Conservation (phyloP, 2,329 filamentous ascomycete genomes). For the Thelonectria olida region DNA sequence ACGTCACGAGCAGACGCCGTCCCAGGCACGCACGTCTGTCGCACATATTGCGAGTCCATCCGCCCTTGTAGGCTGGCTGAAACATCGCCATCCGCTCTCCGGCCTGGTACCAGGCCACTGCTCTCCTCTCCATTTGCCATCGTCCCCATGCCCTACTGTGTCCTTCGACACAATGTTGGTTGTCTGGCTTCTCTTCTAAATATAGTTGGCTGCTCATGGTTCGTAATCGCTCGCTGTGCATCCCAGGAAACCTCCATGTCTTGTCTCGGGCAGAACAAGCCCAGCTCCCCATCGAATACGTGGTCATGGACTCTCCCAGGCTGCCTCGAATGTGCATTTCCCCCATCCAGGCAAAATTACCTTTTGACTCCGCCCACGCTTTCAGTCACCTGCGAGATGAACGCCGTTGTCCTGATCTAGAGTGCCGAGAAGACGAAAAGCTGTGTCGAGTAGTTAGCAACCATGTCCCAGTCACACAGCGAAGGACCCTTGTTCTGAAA, state of each 20-base stretch:
- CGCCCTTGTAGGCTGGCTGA: conserved; percentile 25
- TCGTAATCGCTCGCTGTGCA: conserved; percentile 32
- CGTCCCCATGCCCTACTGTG: conserved; percentile 9
- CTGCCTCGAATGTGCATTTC: conserved; percentile 30
- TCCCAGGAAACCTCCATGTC: conserved; percentile 22
- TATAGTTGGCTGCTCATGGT: conserved; percentile 36
- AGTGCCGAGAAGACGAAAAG: conserved; percentile 83
- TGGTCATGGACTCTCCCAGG: conserved; percentile 23
- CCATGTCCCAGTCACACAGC: not conserved
- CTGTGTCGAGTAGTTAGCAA: conserved; percentile 52
- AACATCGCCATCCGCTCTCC: conserved; percentile 27
- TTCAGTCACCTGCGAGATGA: conserved; percentile 37
- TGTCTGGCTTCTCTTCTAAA: conserved; percentile 33
- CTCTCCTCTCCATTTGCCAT: conserved; percentile 1
- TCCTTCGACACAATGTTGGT: conserved; percentile 18
- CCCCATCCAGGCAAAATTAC: conserved; percentile 18
- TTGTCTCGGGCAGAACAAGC: conserved; percentile 31
- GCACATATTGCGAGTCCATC: conserved; percentile 32
- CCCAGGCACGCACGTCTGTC: conserved; percentile 33
- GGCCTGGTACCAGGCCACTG: conserved; percentile 21
- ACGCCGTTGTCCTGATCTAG: conserved; percentile 52
- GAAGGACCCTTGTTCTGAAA: conserved; percentile 29
- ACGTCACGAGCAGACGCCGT: conserved; percentile 36
- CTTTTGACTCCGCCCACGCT: conserved; percentile 25
- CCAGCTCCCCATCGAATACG: conserved; percentile 26